phyloP scores from a whole-genome alignment of 2,329 filamentous ascomycete genomes.

The Onygenales sp. region DNA sequence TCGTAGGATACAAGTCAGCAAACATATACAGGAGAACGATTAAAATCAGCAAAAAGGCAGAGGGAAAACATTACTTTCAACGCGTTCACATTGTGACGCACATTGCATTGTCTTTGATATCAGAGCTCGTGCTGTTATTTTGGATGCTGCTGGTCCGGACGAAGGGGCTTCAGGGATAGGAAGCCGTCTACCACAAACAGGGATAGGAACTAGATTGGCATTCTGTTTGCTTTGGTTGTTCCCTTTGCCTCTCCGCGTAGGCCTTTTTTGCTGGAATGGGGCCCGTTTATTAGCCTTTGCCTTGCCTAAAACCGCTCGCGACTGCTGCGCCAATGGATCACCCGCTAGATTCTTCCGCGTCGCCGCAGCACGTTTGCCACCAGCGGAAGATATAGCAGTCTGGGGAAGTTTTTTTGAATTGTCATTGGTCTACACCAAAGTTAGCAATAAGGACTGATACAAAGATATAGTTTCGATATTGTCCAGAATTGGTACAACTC shows the following conservation, averaged over 20 bases:
- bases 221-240: neutral
- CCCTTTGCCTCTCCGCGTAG: neutral
- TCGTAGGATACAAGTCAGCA: neutral
- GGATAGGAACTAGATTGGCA: conserved; percentile 1
- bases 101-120: conserved; percentile 6
- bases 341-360: too few relatives aligned
- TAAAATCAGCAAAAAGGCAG: conserved; percentile 6
- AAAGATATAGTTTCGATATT: too few relatives aligned
- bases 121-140: conserved; percentile 11
- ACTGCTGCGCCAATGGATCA: too few relatives aligned
- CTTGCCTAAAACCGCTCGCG: too few relatives aligned
- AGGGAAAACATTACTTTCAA: conserved; percentile 13
- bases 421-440: too few relatives aligned
- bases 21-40: neutral
- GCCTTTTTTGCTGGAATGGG: neutral
- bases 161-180: neutral
- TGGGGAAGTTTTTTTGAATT: too few relatives aligned
- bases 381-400: too few relatives aligned
- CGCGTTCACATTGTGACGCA: conserved; percentile 7
- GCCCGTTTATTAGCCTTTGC: too few relatives aligned
- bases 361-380: too few relatives aligned
- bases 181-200: neutral
- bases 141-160: neutral
- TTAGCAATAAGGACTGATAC: too few relatives aligned
- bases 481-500: too few relatives aligned